These are phyloP conservation scores for Lunasporangiospora selenospora DNA, from an alignment of 192 early-diverging fungal genomes.

Conservation along the genomic window DNA sequence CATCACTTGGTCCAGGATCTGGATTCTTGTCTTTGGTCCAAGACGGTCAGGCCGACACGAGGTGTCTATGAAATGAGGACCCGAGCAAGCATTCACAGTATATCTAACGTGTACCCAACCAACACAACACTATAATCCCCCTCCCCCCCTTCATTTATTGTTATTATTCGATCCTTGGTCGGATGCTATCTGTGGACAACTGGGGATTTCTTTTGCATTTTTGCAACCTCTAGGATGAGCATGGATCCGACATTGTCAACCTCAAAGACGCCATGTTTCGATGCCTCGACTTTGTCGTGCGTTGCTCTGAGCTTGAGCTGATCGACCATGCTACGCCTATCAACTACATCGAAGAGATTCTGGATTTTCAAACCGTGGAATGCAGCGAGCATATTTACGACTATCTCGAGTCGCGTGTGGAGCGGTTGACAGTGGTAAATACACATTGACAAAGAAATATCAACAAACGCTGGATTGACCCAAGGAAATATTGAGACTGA, in stretches of 20 bases:
- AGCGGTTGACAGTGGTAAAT: constrained; percentile 61
- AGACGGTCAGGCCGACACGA: no score
- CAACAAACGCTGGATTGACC: neutral
- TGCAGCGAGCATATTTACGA: constrained; percentile 63
- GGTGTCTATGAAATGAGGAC: no score
- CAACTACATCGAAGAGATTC: constrained; percentile 69
- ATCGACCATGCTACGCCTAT: constrained; percentile 48
- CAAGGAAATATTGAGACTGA: neutral
- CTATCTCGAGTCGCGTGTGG: constrained; percentile 66
- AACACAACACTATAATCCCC: neutral
- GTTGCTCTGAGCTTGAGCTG: constrained; percentile 32
- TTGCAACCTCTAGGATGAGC: constrained; percentile 14
- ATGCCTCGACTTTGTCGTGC: constrained; percentile 37
- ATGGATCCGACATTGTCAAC: constrained; percentile 8
- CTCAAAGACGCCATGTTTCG: constrained; percentile 23
- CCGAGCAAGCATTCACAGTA: no score
- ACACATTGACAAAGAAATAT: neutral
- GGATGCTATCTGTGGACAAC: neutral
- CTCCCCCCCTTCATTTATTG: no score
- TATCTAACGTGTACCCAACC: no score
- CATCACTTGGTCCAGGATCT: no score
- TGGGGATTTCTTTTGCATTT: neutral
- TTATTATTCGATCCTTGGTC: no score
- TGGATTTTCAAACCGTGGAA: constrained; percentile 68
- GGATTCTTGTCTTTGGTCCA: no score